Evolutionary conservation across 2,329 filamentous ascomycete species (phyloP).

Genomic region (Lizonia empirigonia): DNA sequence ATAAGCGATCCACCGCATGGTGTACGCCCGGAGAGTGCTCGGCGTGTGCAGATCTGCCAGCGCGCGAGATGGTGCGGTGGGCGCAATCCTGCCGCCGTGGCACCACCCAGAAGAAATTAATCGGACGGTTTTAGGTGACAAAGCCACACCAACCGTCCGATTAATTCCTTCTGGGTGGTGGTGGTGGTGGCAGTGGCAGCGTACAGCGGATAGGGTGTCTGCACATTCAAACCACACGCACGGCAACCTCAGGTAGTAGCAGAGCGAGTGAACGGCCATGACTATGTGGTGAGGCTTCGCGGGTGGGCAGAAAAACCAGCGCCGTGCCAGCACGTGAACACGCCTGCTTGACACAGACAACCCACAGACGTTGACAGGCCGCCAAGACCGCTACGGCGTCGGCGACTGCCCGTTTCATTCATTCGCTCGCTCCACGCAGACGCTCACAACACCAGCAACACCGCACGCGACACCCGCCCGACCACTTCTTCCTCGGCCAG

Average conservation of each 20-base stretch:
- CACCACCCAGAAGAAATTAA: too few species aligned
- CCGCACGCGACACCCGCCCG: constrained; percentile 27
- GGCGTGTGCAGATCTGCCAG: constrained; percentile 19
- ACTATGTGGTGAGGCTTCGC: not conserved
- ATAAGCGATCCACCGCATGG: too few species aligned
- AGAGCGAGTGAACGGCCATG: too few species aligned
- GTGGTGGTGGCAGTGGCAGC: not conserved
- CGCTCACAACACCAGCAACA: constrained; percentile 19
- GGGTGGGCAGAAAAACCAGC: not conserved
- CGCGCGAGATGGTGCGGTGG: not conserved
- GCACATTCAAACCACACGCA: too few species aligned
- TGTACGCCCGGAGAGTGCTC: constrained; percentile 16
- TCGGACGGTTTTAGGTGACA: too few species aligned
- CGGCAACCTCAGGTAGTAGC: too few species aligned
- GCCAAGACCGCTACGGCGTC: constrained; percentile 4
- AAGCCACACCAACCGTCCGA: too few species aligned
- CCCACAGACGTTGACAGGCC: not conserved
- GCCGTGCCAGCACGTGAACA: not conserved
- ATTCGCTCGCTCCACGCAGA: constrained; percentile 16
- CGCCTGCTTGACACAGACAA: constrained; percentile 7
- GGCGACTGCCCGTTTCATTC: constrained; percentile 9
- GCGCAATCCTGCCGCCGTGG: not conserved
- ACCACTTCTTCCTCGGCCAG: constrained; percentile 29
- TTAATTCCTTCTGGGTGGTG: too few species aligned
- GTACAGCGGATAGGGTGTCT: too few species aligned